Evolutionary conservation across 768 basidiomycete species (phyloP), one percentile per base, ranked within the genome.

Genomic region (Leccinum arenicola): DNA sequence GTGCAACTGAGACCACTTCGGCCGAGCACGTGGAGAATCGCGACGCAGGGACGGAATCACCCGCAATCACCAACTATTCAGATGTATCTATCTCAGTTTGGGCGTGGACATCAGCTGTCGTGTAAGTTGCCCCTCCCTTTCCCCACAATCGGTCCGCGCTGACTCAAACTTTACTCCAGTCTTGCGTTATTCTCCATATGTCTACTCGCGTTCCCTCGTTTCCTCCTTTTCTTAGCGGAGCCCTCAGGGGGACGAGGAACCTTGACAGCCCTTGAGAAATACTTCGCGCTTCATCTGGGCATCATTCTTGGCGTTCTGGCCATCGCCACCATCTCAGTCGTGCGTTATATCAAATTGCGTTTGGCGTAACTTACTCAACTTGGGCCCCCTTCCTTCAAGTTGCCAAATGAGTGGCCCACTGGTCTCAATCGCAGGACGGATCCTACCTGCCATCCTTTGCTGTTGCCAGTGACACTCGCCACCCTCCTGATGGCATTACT

Each of bases 241-340:
- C 75, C 81, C 3, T 72, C 75, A 51, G 72, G 72, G 9, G 74
- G 74, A 11, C 76, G 79, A 50, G 73, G 72, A 31, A 65, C 72
- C 19, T 78, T 91, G 52, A 89, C 89, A 3, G 74, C 84, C 3
- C 78, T 93, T 35, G 91, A 93, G 68, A 74, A 77, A 23, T 91
- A 87, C 73, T 80, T 93, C 48, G 78, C 85, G 14, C 68, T 82
- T n/a, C 85, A 89, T 38, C 78, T 87, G 56, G 88, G 85, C 17
- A 77, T 92, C 49, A 74, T 84, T 64, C 76, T 91, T 14, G 75
- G 78, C 49, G 81, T 82, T 6, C 66, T 86, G 8, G 79, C 85
- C 10, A 40, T 85, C 15, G 78, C 84, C 36, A 73, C 89, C 33
- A 67, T 93, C 21, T 70, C 87, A 61, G 81, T 85, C 68, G 89